Conservation (phyloP, 148 eudicot species). For the Chenopodium berlandieri region DNA sequence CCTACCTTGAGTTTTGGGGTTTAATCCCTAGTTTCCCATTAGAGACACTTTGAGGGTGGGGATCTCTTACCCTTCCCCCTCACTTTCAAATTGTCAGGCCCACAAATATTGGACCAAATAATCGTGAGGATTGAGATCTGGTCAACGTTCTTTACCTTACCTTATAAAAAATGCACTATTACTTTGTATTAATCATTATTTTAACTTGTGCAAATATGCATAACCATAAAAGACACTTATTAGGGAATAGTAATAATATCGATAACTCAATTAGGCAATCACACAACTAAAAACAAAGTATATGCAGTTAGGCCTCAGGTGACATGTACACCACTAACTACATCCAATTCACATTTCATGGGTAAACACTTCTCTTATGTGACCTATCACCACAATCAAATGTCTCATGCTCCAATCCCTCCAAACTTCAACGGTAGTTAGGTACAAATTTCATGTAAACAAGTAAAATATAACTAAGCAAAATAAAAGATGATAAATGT, state of each 20-base stretch:
- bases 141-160: too few relatives aligned
- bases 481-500: not conserved
- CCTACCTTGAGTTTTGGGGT: too few relatives aligned
- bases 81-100: too few relatives aligned
- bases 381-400: constrained; percentile 12
- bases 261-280: not conserved
- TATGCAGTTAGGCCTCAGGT: constrained; percentile 28
- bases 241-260: too few relatives aligned
- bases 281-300: not conserved
- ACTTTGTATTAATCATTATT: too few relatives aligned
- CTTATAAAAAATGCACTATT: too few relatives aligned
- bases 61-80: too few relatives aligned
- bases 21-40: too few relatives aligned
- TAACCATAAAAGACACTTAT: not conserved
- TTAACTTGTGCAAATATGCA: too few relatives aligned
- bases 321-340: constrained; percentile 29
- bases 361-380: not conserved
- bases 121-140: too few relatives aligned
- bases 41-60: too few relatives aligned
- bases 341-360: constrained; percentile 18
- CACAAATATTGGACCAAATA: too few relatives aligned
- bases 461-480: not conserved
- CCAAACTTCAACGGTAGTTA: constrained; percentile 58
- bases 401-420: constrained; percentile 48
- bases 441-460: constrained; percentile 39